A percentile compares a stretch with the other conserved stretches of the same genome.
Conservation (phyloP, 2,329 filamentous ascomycete genomes). For the Calonectria henricotiae region DNA sequence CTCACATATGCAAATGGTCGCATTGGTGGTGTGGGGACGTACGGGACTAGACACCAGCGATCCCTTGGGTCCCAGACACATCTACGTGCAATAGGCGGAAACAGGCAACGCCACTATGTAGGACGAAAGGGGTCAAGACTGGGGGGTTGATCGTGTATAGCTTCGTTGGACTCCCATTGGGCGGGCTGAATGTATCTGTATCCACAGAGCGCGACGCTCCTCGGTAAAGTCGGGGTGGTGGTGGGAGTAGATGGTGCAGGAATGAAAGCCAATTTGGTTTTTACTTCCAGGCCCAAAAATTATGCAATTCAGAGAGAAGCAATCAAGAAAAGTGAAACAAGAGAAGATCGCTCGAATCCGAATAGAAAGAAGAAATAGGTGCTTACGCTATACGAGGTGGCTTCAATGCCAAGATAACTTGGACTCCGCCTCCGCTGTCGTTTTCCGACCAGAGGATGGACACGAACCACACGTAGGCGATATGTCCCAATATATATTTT, state of each 20-base stretch:
- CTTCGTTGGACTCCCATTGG: not conserved
- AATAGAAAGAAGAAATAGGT: not conserved
- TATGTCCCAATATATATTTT: too few relatives aligned
- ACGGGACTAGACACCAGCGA: not conserved
- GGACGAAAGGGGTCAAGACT: slow-evolving; percentile 14
- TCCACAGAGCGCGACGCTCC: not conserved
- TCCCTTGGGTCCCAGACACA: not conserved
- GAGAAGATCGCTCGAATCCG: not conserved
- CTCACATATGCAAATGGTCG: not conserved
- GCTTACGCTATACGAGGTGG: not conserved
- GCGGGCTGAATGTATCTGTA: not conserved
- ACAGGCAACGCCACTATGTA: not conserved
- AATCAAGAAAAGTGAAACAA: not conserved
- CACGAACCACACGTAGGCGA: too few relatives aligned
- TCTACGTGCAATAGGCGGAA: not conserved
- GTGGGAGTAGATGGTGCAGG: not conserved
- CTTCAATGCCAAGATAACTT: not conserved
- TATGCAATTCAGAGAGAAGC: not conserved
- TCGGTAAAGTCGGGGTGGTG: too few relatives aligned
- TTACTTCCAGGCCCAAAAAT: slow-evolving; percentile 8
- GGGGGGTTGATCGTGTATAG: slow-evolving; percentile 7
- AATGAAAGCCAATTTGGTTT: not conserved
- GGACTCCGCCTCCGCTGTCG: not conserved
- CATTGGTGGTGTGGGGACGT: slow-evolving; percentile 15
- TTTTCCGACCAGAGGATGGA: not conserved